Base-by-base conservation (phyloP, 164 flowering plant genomes). In the Vitis cinerea region DNA sequence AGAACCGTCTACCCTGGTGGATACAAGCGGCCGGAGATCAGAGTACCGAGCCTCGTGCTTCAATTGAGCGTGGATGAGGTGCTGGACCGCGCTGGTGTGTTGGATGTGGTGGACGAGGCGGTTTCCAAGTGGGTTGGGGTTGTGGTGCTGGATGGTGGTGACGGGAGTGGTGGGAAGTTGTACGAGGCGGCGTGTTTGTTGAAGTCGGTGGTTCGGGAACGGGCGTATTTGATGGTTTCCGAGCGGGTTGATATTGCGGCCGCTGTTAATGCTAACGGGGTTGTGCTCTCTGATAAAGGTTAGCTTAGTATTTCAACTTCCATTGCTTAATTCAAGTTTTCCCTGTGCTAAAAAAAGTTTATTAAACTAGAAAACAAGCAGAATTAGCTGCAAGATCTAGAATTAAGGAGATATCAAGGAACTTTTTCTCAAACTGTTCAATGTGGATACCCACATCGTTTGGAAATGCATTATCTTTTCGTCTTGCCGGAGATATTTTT, bases 221-320 rank as follows among this genome's bases (percentile, higher is more conserved):
- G 99, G 0, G 97, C 97, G 9, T 88, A 80, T 72, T 79, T 94
- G 69, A 72, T 94, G 73, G 71, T 94, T 15, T 68, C 83, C 1
- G 99, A 94, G 81, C 86, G 99, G 44, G 99, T 92, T 12, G 99
- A 94, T 69, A 86, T 92, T 60, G 97, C 97, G 13, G 80, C 97
- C 29, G 97, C 99, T 48, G 91, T 88, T 55, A 84, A 86, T 74
- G 97, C 99, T 16, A 87, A 88, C 49, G 99, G 98, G 0, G 98
- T 94, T 73, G 76, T 90, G 53, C 92, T 94, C 50, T 89, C 99
- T 64, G 97, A 94, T 80, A 88, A 92, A 88, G 99, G 99, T 92
- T 65, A 8, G 48, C 13, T 53, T 14, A 8, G 2, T 8, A 12
- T 59, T 44, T 57, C 64, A 57, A 51, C 13, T 37, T 44, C 27